Percentiles rank a stretch among this genome's conserved stretches.
Evolutionary conservation across 2,329 filamentous ascomycete genomes (phyloP).

Genomic region (Colletotrichum sp.): DNA sequence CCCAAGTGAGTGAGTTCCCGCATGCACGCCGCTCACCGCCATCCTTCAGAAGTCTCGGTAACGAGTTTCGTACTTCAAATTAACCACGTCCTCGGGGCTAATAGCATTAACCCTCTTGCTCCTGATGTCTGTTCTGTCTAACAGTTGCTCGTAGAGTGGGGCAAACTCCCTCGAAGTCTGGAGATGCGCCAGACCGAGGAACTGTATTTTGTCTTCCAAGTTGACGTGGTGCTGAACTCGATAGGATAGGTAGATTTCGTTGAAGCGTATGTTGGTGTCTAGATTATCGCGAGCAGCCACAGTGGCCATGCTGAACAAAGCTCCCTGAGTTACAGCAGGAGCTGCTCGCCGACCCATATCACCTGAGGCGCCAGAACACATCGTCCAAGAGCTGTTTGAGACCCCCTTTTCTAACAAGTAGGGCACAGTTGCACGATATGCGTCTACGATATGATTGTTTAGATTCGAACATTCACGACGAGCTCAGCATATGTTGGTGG

Average conservation of each 20-base stretch:
- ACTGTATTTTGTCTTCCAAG: not conserved
- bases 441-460: constrained; percentile 21
- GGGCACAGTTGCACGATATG: constrained; percentile 34
- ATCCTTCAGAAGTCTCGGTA: not conserved
- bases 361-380: constrained; percentile 34
- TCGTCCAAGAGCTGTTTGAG: constrained; percentile 33
- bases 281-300: constrained; percentile 32
- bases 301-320: constrained; percentile 37
- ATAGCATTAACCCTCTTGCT: not conserved
- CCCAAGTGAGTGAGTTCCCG: rapidly evolving
- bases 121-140: constrained; percentile 7
- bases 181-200: constrained; percentile 1
- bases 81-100: not conserved
- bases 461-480: no score
- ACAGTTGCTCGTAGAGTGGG: constrained; percentile 4
- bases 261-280: constrained; percentile 40
- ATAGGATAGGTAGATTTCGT: constrained; percentile 40
- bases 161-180: not conserved
- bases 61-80: not conserved
- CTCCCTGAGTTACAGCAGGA: constrained; percentile 38
- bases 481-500: no score
- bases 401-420: constrained; percentile 32
- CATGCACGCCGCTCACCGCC: rapidly evolving
- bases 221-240: constrained; percentile 30
- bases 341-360: constrained; percentile 25